Conservation (phyloP, 1,139 yeast species). For the Meyerozyma sp. region DNA sequence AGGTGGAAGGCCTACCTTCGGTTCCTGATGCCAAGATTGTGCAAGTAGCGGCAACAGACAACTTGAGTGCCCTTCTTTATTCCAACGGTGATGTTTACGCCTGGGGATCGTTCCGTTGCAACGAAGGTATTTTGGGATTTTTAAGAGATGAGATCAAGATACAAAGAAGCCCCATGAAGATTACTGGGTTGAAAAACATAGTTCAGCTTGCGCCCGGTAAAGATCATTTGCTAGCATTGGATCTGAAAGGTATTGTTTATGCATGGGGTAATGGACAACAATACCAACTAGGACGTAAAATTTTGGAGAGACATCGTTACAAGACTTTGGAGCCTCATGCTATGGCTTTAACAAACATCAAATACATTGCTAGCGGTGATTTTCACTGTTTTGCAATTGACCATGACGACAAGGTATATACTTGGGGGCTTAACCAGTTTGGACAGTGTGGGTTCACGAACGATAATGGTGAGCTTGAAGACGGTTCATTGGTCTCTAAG, state of each 20-base stretch:
- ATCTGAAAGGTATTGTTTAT: slow-evolving; percentile 77
- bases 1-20: slow-evolving; percentile 65
- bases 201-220: slow-evolving; percentile 91
- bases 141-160: slow-evolving; percentile 51
- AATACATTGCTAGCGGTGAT: slow-evolving; percentile 86
- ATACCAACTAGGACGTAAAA: slow-evolving; percentile 81
- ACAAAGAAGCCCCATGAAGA: slow-evolving; percentile 64
- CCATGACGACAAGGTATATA: slow-evolving; percentile 58
- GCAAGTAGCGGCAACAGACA: slow-evolving; percentile 90
- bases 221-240: slow-evolving; percentile 84
- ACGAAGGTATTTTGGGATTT: slow-evolving; percentile 87
- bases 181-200: slow-evolving; percentile 59
- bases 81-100: slow-evolving; percentile 88
- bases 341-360: slow-evolving; percentile 72
- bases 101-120: slow-evolving; percentile 96
- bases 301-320: slow-evolving; percentile 69
- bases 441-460: slow-evolving; percentile 89
- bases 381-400: slow-evolving; percentile 94
- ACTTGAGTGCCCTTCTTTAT: slow-evolving; percentile 73
- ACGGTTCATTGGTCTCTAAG: slow-evolving; percentile 72
- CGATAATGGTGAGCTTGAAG: slow-evolving; percentile 50
- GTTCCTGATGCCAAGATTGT: slow-evolving; percentile 43
- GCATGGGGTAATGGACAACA: slow-evolving; percentile 99
- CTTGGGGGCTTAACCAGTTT: slow-evolving; percentile 96
- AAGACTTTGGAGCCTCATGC: slow-evolving; percentile 71